Evolutionary conservation across 805 yeast genomes (phyloP).

Genomic region (Schwanniomyces vanrijiae): DNA sequence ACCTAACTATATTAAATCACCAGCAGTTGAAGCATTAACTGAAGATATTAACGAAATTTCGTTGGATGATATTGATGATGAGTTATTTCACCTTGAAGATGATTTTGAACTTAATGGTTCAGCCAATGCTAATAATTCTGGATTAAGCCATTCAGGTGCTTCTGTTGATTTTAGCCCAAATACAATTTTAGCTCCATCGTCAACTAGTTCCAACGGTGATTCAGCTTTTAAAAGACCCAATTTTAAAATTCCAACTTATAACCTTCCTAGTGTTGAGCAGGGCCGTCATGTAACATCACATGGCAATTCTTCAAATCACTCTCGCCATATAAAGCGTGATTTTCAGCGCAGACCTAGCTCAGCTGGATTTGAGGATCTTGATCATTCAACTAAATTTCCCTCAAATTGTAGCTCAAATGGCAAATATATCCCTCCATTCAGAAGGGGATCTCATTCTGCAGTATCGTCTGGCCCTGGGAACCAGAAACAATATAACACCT

Average conservation of each 20-base stretch:
- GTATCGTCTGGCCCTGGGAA: not conserved
- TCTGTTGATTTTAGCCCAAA: not conserved
- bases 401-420: slow-evolving; percentile 32
- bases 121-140: not conserved
- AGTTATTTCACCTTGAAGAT: slow-evolving; percentile 44
- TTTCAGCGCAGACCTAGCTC: slow-evolving; percentile 4
- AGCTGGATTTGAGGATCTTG: slow-evolving; percentile 3
- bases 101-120: slow-evolving; percentile 23
- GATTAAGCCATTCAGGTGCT: not conserved
- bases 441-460: slow-evolving; percentile 48
- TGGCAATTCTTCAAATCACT: not conserved
- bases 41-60: slow-evolving; percentile 37
- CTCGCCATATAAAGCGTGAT: slow-evolving; percentile 1
- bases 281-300: not conserved
- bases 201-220: slow-evolving; percentile 6
- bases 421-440: slow-evolving; percentile 71
- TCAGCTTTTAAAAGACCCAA: slow-evolving; percentile 14
- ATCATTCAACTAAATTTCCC: slow-evolving; percentile 8
- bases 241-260: slow-evolving; percentile 12
- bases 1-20: slow-evolving; percentile 32
- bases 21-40: slow-evolving; percentile 30
- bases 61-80: slow-evolving; percentile 31
- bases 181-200: not conserved
- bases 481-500: not conserved
- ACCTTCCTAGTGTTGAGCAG: slow-evolving; percentile 4